Evolutionary conservation across 805 yeast species (phyloP).

Genomic region (Sugiyamaella smithiae): DNA sequence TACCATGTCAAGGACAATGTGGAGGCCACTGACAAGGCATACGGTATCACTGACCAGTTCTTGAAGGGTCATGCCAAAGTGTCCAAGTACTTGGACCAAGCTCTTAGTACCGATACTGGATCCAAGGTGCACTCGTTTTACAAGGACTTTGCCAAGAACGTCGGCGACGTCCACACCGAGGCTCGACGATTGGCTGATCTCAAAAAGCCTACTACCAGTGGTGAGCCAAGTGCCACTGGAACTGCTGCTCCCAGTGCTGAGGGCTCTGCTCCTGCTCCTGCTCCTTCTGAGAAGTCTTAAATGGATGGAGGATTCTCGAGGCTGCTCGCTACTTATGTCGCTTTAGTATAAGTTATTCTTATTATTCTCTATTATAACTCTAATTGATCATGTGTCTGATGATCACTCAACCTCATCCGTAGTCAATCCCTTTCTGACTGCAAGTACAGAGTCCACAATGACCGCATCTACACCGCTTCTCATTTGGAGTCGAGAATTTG

Average conservation of each 20-base stretch:
- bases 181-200: slow-evolving; percentile 68
- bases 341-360: neutral
- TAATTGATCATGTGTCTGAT: neutral
- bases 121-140: slow-evolving; percentile 61
- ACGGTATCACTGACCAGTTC: slow-evolving; percentile 41
- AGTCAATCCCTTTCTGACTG: slow-evolving; percentile 80
- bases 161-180: slow-evolving; percentile 64
- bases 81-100: slow-evolving; percentile 34
- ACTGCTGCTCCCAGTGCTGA: slow-evolving; percentile 10
- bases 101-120: slow-evolving; percentile 45
- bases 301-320: neutral
- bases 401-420: slow-evolving; percentile 12
- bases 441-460: slow-evolving; percentile 92
- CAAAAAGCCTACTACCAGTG: slow-evolving; percentile 37
- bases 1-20: slow-evolving; percentile 59
- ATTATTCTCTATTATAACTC: neutral
- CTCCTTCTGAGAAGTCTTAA: slow-evolving; percentile 13
- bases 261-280: slow-evolving; percentile 13
- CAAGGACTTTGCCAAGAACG: slow-evolving; percentile 52
- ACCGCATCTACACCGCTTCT: slow-evolving; percentile 97
- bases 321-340: slow-evolving; percentile 1
- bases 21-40: slow-evolving; percentile 42
- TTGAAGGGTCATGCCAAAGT: slow-evolving; percentile 28
- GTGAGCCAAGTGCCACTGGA: slow-evolving; percentile 12
- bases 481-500: slow-evolving; percentile 78